A percentile compares a stretch with the other conserved stretches of the same genome.
These are phyloP conservation scores for Aspergillus baeticus DNA, from an alignment of 495 filamentous ascomycete genomes.

Conservation along the genomic window DNA sequence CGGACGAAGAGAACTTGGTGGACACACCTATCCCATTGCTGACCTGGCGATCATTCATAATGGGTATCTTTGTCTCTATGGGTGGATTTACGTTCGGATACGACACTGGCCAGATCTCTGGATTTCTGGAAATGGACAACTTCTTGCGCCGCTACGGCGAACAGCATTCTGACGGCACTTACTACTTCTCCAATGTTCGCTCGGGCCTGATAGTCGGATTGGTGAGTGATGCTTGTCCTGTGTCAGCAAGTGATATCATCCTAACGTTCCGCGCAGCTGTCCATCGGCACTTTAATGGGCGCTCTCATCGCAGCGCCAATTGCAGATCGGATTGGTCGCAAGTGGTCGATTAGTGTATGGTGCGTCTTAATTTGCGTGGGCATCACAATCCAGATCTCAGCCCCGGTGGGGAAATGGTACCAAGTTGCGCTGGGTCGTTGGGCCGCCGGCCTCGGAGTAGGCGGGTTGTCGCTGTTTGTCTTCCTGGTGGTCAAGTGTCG, in stretches of 20 bases:
- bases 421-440: slow-evolving; percentile 51
- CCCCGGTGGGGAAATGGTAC: slow-evolving; percentile 49
- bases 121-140: slow-evolving; percentile 60
- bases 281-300: slow-evolving; percentile 65
- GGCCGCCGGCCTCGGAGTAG: slow-evolving; percentile 66
- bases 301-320: slow-evolving; percentile 57
- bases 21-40: no score
- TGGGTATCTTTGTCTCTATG: slow-evolving; percentile 57
- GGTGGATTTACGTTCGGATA: slow-evolving; percentile 61
- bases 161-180: slow-evolving; percentile 25
- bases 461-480: slow-evolving; percentile 55
- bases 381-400: slow-evolving; percentile 63
- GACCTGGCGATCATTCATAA: no score
- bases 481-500: neutral
- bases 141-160: slow-evolving; percentile 44
- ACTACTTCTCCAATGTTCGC: slow-evolving; percentile 47
- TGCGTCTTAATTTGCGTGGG: slow-evolving; percentile 61
- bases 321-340: slow-evolving; percentile 51
- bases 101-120: slow-evolving; percentile 49
- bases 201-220: slow-evolving; percentile 53
- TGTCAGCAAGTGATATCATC: neutral
- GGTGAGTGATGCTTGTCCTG: slow-evolving; percentile 19
- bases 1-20: no score
- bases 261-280: slow-evolving; percentile 30
- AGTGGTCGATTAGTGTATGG: slow-evolving; percentile 51